These are phyloP conservation scores for Platanus orientalis DNA, from an alignment of 164 flowering plant species.

Conservation along the genomic window DNA sequence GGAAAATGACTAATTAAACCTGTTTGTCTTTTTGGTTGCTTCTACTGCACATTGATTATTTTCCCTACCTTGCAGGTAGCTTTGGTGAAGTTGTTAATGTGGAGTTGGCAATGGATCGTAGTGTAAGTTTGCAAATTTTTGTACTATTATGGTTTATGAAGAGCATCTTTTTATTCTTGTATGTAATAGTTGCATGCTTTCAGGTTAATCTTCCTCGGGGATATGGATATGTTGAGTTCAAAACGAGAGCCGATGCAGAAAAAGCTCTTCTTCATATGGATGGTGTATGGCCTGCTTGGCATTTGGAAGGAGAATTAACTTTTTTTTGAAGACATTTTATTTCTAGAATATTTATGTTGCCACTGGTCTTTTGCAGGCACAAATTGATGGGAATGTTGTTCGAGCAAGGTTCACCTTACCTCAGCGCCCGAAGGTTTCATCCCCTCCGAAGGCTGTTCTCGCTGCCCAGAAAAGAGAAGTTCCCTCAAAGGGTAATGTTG, in stretches of 20 bases:
- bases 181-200: constrained; percentile 1
- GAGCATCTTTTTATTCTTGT: not conserved
- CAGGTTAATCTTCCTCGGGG: constrained; percentile 95
- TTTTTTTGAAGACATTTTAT: not conserved
- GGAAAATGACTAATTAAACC: no score
- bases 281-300: constrained; percentile 54
- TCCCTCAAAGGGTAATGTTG: constrained; percentile 42
- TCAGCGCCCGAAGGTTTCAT: constrained; percentile 54
- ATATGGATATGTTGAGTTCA: constrained; percentile 91
- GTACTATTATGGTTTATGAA: not conserved
- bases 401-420: constrained; percentile 76
- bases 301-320: not conserved
- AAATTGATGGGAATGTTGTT: constrained; percentile 91
- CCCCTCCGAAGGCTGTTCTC: constrained; percentile 61
- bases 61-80: constrained; percentile 45
- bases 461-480: constrained; percentile 59
- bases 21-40: no score
- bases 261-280: constrained; percentile 87
- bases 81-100: constrained; percentile 90
- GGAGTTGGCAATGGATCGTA: constrained; percentile 72
- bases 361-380: constrained; percentile 53
- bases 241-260: constrained; percentile 85
- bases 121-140: constrained; percentile 40
- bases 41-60: no score
- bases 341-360: constrained; percentile 6